phyloP scores from a whole-genome alignment of 2,329 filamentous ascomycete genomes.

The Arthroderma sp. region DNA sequence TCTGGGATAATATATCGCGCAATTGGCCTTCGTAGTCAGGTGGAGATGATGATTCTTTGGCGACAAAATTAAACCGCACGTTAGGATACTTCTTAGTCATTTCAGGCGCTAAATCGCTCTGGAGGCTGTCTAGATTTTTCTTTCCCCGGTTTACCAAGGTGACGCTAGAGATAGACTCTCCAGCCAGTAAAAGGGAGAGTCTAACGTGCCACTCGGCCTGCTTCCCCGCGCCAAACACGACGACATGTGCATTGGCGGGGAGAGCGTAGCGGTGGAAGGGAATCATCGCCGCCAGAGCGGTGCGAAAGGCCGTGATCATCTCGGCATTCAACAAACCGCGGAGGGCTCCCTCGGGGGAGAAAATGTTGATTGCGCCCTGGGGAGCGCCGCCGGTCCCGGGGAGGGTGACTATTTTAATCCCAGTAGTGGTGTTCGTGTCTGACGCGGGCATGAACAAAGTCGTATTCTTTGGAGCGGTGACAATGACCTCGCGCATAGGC shows the following conservation, averaged over 20 bases:
- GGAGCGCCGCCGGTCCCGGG: conserved; percentile 34
- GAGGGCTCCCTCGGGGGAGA: conserved; percentile 48
- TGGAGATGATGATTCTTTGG: conserved; percentile 1
- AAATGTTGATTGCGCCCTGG: conserved; percentile 57
- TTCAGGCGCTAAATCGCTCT: conserved; percentile 18
- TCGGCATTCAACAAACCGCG: conserved; percentile 59
- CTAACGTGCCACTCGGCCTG: conserved; percentile 40
- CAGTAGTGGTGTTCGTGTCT: conserved; percentile 45
- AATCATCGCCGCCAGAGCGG: conserved; percentile 57
- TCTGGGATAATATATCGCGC: conserved; percentile 17
- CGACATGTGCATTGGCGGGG: conserved; percentile 21
- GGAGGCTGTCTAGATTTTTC: conserved; percentile 54
- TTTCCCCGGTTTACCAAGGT: conserved; percentile 61
- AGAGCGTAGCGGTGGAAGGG: conserved; percentile 40
- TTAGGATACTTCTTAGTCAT: conserved; percentile 26
- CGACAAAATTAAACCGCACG: conserved; percentile 11
- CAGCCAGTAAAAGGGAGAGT: conserved; percentile 36
- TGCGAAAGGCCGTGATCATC: conserved; percentile 68
- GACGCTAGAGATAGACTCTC: conserved; percentile 42
- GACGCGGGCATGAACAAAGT: conserved; percentile 65
- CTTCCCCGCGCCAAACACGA: conserved; percentile 38
- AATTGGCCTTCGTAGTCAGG: conserved; percentile 15
- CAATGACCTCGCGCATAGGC: conserved; percentile 29
- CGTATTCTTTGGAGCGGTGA: conserved; percentile 33
- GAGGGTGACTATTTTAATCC: conserved; percentile 60